These are phyloP conservation scores for Martiniozyma abietophila DNA, from an alignment of 805 yeast species.

Conservation along the genomic window DNA sequence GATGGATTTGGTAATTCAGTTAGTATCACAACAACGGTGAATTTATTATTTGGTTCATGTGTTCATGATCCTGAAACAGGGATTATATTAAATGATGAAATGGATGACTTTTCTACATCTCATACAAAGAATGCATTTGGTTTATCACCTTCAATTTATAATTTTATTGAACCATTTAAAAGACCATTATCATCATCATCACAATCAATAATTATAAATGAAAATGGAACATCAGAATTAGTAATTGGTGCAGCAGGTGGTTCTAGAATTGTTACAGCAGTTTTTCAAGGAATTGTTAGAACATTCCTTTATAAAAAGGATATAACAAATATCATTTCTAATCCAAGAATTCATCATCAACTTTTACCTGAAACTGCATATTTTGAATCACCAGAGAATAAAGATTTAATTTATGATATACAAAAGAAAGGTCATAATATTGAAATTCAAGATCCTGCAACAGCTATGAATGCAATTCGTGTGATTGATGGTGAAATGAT, in stretches of 20 bases:
- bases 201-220: conserved; percentile 56
- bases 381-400: conserved; percentile 47
- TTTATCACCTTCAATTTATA: conserved; percentile 70
- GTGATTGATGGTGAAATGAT: conserved; percentile 34
- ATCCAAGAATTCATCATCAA: conserved; percentile 86
- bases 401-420: conserved; percentile 30
- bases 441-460: conserved; percentile 33
- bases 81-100: conserved; percentile 73
- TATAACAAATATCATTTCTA: conserved; percentile 60
- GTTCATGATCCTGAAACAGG: conserved; percentile 81
- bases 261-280: conserved; percentile 71
- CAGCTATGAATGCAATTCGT: conserved; percentile 51
- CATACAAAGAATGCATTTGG: conserved; percentile 65
- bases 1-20: conserved; percentile 74
- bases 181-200: conserved; percentile 81
- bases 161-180: conserved; percentile 64
- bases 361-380: conserved; percentile 61
- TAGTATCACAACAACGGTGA: conserved; percentile 81
- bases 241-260: conserved; percentile 95
- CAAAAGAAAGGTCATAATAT: conserved; percentile 41
- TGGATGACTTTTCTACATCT: conserved; percentile 90
- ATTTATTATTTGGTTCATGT: conserved; percentile 71
- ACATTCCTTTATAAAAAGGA: conserved; percentile 48
- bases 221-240: conserved; percentile 43
- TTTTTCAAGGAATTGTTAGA: conserved; percentile 72